Evolutionary conservation across 306 rosid species (phyloP).

Genomic region (Erythrophleum fordii): DNA sequence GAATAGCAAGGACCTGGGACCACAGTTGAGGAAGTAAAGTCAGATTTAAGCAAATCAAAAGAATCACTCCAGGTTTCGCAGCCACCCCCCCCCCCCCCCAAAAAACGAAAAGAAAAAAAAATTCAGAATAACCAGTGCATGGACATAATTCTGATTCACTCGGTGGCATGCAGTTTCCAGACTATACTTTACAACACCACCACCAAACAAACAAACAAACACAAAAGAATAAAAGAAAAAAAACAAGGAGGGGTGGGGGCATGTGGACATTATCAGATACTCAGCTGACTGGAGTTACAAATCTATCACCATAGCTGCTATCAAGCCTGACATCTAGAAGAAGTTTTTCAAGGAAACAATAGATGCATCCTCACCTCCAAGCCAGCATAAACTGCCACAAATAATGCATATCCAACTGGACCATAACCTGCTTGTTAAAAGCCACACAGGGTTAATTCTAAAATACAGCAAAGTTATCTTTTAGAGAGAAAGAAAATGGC

Average conservation of each 20-base stretch:
- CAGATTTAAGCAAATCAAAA: conserved; percentile 23
- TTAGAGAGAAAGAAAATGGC: neutral
- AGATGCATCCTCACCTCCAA: conserved; percentile 66
- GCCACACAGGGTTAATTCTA: neutral
- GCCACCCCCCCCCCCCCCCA: no score
- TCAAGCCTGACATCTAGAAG: neutral
- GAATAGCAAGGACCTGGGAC: conserved; percentile 88
- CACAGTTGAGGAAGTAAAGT: conserved; percentile 38
- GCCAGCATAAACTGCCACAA: conserved; percentile 95
- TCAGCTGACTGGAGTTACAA: neutral
- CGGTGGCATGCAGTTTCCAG: neutral
- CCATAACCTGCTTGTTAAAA: conserved; percentile 81
- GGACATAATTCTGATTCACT: neutral
- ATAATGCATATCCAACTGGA: conserved; percentile 91
- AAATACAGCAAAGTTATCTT: neutral
- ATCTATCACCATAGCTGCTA: neutral
- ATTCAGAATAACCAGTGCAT: neutral
- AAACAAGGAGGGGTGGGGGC: neutral
- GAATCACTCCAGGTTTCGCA: neutral
- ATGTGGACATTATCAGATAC: conserved; percentile 3
- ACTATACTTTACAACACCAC: neutral
- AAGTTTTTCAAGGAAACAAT: conserved; percentile 16
- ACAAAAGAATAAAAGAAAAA: no score
- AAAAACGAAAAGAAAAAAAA: neutral
- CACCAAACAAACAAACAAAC: no score